Base-by-base conservation (phyloP, 352 stramenopile genomes). In the Thraustochytrium sp. region DNA sequence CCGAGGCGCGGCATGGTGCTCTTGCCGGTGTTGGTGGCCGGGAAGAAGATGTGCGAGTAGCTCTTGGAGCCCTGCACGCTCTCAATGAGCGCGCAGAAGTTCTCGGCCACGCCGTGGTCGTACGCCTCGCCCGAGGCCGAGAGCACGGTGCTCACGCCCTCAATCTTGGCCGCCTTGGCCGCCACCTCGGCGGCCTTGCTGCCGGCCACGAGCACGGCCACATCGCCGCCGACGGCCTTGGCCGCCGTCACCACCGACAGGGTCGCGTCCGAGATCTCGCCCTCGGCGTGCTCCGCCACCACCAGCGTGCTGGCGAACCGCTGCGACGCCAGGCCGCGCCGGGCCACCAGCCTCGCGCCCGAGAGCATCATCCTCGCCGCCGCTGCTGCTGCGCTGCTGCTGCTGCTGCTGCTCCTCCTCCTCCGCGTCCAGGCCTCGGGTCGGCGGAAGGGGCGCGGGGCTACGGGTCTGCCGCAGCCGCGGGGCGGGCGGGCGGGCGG, bases 1-100 rank as follows among this genome's bases (percentile, higher is more conserved):
- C 94, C 96, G 38, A 96, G 90, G 40, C 97, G 93, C 23, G 96
- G 96, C 53, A 98, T 85, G 85, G 98, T 98, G 87, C 98, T 99
- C 86, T 98, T 98, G 44, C 92, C 95, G 84, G 93, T 92, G 88
- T 99, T 99, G 74, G 93, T 97, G 59, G 92, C 92, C 1, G 96
- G 90, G 73, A 95, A 94, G 55, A 99, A 84, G 82, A 99, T 96
- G 90, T 86, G 84, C 23, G 62, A 84, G 84, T 65, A 86, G 34
- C 18, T 44, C 34, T 76, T 77, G 37, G 34, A n/a, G 46, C n/a
- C 42, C 54, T 84, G 46, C 18, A 48, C 82, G 5, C 2, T 29
- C 13, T 54, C 3, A 11, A 84, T 46, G 40, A 87, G 21, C 3
- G 23, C 59, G 40, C 40, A 85, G 23, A 87, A 65, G 80, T 75